A percentile compares a stretch with the other conserved stretches of the same genome.
These are phyloP conservation scores for Teratosphaeria gauchensis DNA, from an alignment of 2,329 filamentous ascomycete genomes.

Conservation along the genomic window DNA sequence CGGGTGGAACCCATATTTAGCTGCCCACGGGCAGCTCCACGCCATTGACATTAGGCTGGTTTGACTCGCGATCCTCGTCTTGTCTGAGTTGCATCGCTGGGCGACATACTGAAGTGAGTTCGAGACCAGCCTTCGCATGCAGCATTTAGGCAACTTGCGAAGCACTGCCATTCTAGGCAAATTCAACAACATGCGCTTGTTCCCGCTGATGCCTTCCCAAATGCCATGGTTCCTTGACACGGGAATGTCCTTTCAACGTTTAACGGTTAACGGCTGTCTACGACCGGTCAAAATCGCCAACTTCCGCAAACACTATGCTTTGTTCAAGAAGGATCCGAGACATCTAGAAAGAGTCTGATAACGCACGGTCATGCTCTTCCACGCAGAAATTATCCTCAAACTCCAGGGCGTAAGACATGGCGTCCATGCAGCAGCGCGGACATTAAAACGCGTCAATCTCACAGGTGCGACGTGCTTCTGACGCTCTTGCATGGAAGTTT, in stretches of 20 bases:
- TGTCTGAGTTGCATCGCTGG: neutral
- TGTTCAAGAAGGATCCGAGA: neutral
- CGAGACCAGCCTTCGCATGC: neutral
- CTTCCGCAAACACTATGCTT: neutral
- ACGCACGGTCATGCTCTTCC: neutral
- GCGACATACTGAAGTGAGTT: neutral
- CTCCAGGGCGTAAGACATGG: neutral
- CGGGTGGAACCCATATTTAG: neutral
- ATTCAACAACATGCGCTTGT: neutral
- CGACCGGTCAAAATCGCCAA: neutral
- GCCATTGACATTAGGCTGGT: neutral
- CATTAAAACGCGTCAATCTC: neutral
- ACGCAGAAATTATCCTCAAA: neutral
- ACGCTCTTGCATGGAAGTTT: neutral
- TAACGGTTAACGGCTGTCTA: neutral
- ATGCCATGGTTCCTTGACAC: no score
- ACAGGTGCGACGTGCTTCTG: neutral
- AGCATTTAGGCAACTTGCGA: neutral
- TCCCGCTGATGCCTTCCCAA: no score
- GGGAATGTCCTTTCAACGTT: neutral
- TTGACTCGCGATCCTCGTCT: neutral
- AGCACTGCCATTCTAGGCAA: neutral
- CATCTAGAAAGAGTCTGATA: neutral
- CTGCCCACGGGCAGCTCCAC: neutral
- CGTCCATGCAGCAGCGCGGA: neutral